Evolutionary conservation across 345 rosid species (phyloP).

Genomic region (Salix dunnii): DNA sequence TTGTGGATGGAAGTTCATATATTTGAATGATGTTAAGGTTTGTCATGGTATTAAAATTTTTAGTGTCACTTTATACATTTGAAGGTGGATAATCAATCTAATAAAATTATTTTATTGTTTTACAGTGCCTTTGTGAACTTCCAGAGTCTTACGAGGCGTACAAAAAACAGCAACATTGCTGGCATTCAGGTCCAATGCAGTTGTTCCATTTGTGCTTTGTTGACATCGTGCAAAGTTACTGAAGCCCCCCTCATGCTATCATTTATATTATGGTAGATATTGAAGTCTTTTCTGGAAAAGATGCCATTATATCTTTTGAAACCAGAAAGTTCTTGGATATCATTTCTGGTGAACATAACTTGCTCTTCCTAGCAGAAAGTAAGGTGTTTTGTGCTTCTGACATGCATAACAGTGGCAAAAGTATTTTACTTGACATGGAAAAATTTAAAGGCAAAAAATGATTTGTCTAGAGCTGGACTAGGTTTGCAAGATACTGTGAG

Average conservation of each 20-base stretch:
- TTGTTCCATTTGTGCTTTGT: conserved; percentile 73
- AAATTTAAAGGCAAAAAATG: neutral
- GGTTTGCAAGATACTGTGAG: neutral
- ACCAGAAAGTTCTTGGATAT: neutral
- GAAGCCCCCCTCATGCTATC: too few relatives aligned
- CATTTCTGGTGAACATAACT: too few relatives aligned
- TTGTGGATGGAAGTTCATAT: conserved; percentile 88
- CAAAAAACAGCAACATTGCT: conserved; percentile 90
- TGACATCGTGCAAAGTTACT: conserved; percentile 74
- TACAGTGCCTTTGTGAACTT: conserved; percentile 89
- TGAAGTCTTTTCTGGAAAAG: neutral
- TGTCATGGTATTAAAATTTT: neutral
- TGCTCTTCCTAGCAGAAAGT: neutral
- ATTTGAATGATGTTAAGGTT: conserved; percentile 82
- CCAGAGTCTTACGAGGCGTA: conserved; percentile 96
- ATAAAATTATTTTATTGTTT: conserved; percentile 1
- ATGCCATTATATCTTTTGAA: neutral
- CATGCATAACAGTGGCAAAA: neutral
- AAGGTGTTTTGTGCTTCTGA: neutral
- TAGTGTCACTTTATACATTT: conserved; percentile 1
- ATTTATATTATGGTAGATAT: too few relatives aligned
- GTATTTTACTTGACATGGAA: neutral
- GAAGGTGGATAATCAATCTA: neutral
- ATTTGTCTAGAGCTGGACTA: neutral
- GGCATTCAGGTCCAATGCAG: conserved; percentile 99